Percentiles rank a stretch among this genome's conserved stretches.
Evolutionary conservation across 2,329 filamentous ascomycete genomes (phyloP).

Genomic region (Fusarium multiceps): DNA sequence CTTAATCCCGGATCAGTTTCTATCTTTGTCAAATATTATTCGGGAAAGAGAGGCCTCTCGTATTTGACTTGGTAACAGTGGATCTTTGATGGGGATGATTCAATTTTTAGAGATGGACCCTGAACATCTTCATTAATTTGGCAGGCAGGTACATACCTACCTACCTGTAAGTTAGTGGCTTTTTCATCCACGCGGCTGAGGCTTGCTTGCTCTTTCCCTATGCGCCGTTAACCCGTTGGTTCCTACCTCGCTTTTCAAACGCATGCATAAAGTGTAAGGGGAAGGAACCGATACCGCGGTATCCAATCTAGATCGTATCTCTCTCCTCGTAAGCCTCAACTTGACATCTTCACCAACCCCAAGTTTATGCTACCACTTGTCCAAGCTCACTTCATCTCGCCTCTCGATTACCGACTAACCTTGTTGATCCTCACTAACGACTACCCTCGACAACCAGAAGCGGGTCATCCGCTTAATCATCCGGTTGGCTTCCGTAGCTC

Average conservation of each 20-base stretch:
- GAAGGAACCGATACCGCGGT: neutral
- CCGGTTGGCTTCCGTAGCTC: conserved; percentile 44
- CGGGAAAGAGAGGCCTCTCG: conserved; percentile 22
- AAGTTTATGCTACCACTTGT: neutral
- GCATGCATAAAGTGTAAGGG: neutral
- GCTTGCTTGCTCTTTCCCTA: neutral
- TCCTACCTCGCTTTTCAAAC: neutral
- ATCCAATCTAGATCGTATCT: neutral
- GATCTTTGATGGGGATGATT: conserved; percentile 5
- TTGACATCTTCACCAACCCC: neutral
- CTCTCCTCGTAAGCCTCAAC: neutral
- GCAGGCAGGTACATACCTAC: neutral
- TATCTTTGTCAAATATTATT: conserved; percentile 19
- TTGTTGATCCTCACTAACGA: conserved; percentile 5
- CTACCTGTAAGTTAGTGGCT: conserved; percentile 1
- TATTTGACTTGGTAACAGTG: neutral
- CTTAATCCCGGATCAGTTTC: conserved; percentile 17
- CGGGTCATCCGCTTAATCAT: conserved; percentile 21
- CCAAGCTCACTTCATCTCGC: neutral
- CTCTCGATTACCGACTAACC: neutral
- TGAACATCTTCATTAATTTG: conserved; percentile 22
- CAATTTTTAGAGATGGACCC: conserved; percentile 19
- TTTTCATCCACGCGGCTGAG: neutral
- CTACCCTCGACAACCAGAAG: conserved; percentile 14
- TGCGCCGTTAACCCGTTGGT: neutral